These are phyloP conservation scores for Hyaloscypha hepaticicola DNA, from an alignment of 495 filamentous ascomycete genomes.

Conservation along the genomic window DNA sequence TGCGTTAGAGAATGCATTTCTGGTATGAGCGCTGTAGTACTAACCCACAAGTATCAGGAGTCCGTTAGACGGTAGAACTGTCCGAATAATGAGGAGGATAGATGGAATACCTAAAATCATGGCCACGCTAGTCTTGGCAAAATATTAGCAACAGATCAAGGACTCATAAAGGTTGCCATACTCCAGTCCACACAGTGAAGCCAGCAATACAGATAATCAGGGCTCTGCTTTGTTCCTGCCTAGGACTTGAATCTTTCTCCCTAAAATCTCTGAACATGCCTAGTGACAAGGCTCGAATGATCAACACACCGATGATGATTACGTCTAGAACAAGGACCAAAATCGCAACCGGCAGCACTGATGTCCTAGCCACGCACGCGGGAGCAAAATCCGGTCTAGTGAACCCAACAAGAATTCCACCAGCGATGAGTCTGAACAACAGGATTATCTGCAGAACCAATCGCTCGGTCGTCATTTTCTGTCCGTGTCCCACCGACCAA, in stretches of 20 bases:
- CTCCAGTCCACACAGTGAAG: constrained; percentile 48
- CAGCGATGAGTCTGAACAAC: constrained; percentile 45
- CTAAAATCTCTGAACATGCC: constrained; percentile 24
- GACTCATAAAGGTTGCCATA: constrained; percentile 29
- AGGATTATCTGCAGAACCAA: constrained; percentile 40
- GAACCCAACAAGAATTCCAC: constrained; percentile 49
- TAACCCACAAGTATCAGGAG: constrained; percentile 49
- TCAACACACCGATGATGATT: constrained; percentile 42
- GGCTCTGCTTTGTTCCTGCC: constrained; percentile 36
- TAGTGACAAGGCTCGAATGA: constrained; percentile 38
- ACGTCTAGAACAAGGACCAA: constrained; percentile 45
- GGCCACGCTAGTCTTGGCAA: constrained; percentile 45
- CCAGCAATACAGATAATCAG: constrained; percentile 43
- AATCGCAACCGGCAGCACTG: constrained; percentile 43
- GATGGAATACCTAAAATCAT: constrained; percentile 45
- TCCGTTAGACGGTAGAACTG: constrained; percentile 49
- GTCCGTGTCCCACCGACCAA: constrained; percentile 39
- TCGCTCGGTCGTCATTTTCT: constrained; percentile 31
- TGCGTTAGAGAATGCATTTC: constrained; percentile 11
- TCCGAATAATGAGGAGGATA: constrained; percentile 42
- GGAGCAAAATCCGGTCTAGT: constrained; percentile 48
- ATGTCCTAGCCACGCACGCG: constrained; percentile 48
- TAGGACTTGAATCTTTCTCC: constrained; percentile 24
- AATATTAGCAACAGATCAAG: constrained; percentile 30
- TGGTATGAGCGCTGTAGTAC: neutral